A percentile compares a stretch with the other conserved stretches of the same genome.
Evolutionary conservation across 169 alveolate genomes (phyloP).

Genomic region (Cryptosporidium meleagridis): DNA sequence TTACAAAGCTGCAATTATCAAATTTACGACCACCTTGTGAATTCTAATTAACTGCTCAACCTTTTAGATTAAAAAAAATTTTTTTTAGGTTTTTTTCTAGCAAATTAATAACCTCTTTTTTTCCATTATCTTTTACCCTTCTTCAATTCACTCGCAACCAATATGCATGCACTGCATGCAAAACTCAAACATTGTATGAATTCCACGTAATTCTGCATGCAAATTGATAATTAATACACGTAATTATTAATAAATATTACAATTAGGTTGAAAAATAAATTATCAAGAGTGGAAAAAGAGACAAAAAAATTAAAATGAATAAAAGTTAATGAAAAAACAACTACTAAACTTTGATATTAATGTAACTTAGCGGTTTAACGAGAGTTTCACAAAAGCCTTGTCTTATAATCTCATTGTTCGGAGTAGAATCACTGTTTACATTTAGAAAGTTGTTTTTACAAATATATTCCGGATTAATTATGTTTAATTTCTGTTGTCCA

Average conservation of each 20-base stretch:
- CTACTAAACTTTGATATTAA: constrained; percentile 5
- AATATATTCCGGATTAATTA: constrained; percentile 22
- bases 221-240: neutral
- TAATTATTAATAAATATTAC: neutral
- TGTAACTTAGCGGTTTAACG: constrained; percentile 17
- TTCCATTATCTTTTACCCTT: neutral
- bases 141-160: neutral
- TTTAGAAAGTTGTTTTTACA: constrained; percentile 2
- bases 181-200: neutral
- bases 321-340: neutral
- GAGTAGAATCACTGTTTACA: neutral
- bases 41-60: neutral
- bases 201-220: neutral
- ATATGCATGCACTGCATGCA: neutral
- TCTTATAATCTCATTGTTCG: constrained; percentile 29
- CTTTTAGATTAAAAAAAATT: neutral
- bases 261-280: neutral
- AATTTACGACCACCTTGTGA: neutral
- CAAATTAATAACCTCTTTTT: too few relatives aligned
- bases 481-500: constrained; percentile 35
- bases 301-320: neutral
- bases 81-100: neutral
- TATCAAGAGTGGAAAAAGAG: neutral
- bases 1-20: neutral
- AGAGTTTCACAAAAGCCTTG: constrained; percentile 62